Base-by-base conservation (phyloP, 2,329 filamentous ascomycete species). In the Pezicula neosporulosa region DNA sequence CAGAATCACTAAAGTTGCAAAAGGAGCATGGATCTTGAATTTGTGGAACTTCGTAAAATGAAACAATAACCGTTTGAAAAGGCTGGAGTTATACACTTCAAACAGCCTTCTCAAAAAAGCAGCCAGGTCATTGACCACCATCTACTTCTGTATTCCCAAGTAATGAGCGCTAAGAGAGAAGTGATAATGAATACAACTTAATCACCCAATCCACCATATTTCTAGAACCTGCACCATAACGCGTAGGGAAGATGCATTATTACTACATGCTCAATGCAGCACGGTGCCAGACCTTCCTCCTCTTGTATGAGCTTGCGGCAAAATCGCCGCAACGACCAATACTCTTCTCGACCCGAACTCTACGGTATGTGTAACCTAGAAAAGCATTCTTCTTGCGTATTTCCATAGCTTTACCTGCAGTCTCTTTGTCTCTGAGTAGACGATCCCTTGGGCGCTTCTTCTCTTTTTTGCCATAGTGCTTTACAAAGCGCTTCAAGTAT, bases 371-470 rank as follows among this genome's bases (percentile, higher is more conserved):
- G 66, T 99, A 99, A 1, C 93, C 93, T 55, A 95, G 70, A 68
- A 97, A 97, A 0, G 90, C 91, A 24, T 82, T 87, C 66, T 80
- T 81, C 70, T 93, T 96, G 53, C 94, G 81, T 57, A 94, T 78
- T 59, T 89, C 84, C 68, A 97, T 73, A n/a, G 87, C 90, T 15
- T 77, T 74, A 38, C 76, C 77, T 38, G 83, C 86, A 6, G 86
- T 79, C 8, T 74, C 70, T 24, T 77, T 78, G 67, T 97, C 93
- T 41, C 93, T 78, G 27, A 97, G 72, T 51, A 97, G 71, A 62
- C 87, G 87, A 68, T 99, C 94, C n/a, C 92, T 78, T 0, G 93
- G 84, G 55, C 92, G 73, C 68, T 89, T 94, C 65, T 80, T 85
- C 65, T 92, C 86, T 63, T 84, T 87, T 46, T 47, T 53, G 16